These are phyloP conservation scores for Skeletonema grethae DNA, from an alignment of 108 stramenopile genomes.

Conservation along the genomic window DNA sequence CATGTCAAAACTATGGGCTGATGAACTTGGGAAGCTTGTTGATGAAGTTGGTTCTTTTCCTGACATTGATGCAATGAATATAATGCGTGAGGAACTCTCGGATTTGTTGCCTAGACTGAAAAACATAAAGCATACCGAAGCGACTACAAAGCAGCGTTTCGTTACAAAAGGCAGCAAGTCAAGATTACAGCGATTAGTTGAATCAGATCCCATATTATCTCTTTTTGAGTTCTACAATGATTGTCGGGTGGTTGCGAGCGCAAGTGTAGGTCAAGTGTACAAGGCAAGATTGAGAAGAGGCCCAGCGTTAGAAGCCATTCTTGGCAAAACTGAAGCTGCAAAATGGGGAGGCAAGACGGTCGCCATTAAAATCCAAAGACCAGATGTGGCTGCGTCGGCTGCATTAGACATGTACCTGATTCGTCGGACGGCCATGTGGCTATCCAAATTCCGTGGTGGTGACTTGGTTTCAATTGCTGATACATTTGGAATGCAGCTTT, in stretches of 20 bases:
- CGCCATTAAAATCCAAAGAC: conserved; percentile 89
- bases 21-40: conserved; percentile 83
- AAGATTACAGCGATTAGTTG: conserved; percentile 55
- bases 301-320: conserved; percentile 47
- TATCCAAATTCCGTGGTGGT: conserved; percentile 75
- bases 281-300: conserved; percentile 50
- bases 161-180: conserved; percentile 22
- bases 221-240: conserved; percentile 85
- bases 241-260: conserved; percentile 46
- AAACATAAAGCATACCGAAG: conserved; percentile 29
- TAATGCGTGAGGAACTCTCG: conserved; percentile 69
- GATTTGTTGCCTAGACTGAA: conserved; percentile 56
- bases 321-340: conserved; percentile 60
- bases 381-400: conserved; percentile 84
- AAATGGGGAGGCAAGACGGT: conserved; percentile 82
- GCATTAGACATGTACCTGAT: conserved; percentile 90
- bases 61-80: conserved; percentile 80
- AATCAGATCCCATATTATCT: conserved; percentile 68
- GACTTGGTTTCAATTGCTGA: conserved; percentile 88
- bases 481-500: conserved; percentile 91
- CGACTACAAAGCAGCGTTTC: conserved; percentile 8
- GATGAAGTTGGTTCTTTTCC: conserved; percentile 86
- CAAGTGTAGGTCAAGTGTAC: conserved; percentile 75
- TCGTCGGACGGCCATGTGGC: conserved; percentile 77
- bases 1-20: conserved; percentile 76